phyloP scores from a whole-genome alignment of 2,329 filamentous ascomycete genomes.

The Beauveria varroae region DNA sequence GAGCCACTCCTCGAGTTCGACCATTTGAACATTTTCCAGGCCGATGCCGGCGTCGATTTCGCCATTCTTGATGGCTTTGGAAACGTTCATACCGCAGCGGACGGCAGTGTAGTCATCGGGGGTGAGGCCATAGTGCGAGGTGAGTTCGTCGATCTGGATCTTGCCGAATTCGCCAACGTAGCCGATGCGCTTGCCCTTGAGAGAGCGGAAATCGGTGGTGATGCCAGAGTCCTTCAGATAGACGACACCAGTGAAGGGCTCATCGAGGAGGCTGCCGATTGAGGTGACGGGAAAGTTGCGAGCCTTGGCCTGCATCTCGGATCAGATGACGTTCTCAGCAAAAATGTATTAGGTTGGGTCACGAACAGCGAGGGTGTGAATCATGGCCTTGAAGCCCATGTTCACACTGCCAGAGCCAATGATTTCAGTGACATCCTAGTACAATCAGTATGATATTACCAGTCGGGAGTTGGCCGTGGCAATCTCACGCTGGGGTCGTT shows the following conservation, averaged over 20 bases:
- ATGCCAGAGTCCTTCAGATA: constrained; percentile 70
- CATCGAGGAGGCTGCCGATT: constrained; percentile 67
- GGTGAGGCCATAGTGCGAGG: constrained; percentile 68
- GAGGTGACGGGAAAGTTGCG: constrained; percentile 66
- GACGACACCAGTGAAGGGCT: constrained; percentile 72
- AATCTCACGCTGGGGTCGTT: constrained; percentile 63
- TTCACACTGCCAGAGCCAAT: constrained; percentile 70
- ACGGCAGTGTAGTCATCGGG: constrained; percentile 67
- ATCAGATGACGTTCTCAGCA: constrained; percentile 2
- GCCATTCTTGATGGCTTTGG: constrained; percentile 65
- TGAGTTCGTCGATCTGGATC: constrained; percentile 78
- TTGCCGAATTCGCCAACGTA: constrained; percentile 78
- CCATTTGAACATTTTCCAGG: constrained; percentile 77
- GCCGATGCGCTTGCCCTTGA: constrained; percentile 70
- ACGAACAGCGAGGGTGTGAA: constrained; percentile 63
- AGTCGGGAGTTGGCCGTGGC: fast-evolving
- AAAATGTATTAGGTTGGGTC: background rate
- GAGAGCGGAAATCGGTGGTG: constrained; percentile 64
- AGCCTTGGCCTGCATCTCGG: constrained; percentile 54
- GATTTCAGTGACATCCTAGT: constrained; percentile 72
- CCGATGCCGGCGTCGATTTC: constrained; percentile 69
- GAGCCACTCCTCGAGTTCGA: constrained; percentile 73
- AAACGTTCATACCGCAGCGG: constrained; percentile 75
- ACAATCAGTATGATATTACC: background rate
- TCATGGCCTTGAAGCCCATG: constrained; percentile 78